Percentiles rank a stretch among this genome's conserved stretches.
These are phyloP conservation scores for Cicer yamashitae DNA, from an alignment of 306 rosid species.

Conservation along the genomic window DNA sequence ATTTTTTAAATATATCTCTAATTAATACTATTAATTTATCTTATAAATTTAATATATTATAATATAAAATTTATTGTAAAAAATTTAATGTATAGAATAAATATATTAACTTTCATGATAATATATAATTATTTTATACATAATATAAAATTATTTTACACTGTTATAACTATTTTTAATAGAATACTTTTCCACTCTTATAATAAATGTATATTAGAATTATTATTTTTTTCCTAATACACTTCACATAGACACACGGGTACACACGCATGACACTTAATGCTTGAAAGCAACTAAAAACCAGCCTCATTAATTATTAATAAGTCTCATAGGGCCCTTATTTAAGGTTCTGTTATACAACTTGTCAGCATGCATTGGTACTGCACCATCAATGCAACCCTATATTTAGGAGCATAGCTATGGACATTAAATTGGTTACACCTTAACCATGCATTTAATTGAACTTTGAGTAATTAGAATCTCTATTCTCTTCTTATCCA, in stretches of 20 bases:
- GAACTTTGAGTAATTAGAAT: background rate
- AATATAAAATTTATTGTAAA: too few relatives aligned
- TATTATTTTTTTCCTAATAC: background rate
- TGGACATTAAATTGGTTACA: background rate
- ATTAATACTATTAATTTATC: too few relatives aligned
- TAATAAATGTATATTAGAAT: too few relatives aligned
- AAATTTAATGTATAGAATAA: too few relatives aligned
- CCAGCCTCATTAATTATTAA: slow-evolving; percentile 54
- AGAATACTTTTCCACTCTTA: too few relatives aligned
- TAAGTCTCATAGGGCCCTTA: slow-evolving; percentile 40
- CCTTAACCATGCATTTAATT: slow-evolving; percentile 9
- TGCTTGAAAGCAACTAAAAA: slow-evolving; percentile 60
- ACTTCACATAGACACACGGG: slow-evolving; percentile 9
- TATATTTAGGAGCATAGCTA: slow-evolving; percentile 30
- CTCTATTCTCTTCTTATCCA: background rate
- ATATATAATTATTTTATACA: too few relatives aligned
- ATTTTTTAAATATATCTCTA: too few relatives aligned
- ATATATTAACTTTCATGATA: too few relatives aligned
- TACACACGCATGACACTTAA: slow-evolving; percentile 37
- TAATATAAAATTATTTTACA: too few relatives aligned
- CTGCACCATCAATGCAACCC: slow-evolving; percentile 59
- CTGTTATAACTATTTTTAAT: too few relatives aligned
- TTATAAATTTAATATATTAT: too few relatives aligned
- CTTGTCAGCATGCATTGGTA: slow-evolving; percentile 50
- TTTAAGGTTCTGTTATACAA: slow-evolving; percentile 50